Evolutionary conservation across 495 filamentous ascomycete species (phyloP).

Genomic region (Jackrogersella multiformis): DNA sequence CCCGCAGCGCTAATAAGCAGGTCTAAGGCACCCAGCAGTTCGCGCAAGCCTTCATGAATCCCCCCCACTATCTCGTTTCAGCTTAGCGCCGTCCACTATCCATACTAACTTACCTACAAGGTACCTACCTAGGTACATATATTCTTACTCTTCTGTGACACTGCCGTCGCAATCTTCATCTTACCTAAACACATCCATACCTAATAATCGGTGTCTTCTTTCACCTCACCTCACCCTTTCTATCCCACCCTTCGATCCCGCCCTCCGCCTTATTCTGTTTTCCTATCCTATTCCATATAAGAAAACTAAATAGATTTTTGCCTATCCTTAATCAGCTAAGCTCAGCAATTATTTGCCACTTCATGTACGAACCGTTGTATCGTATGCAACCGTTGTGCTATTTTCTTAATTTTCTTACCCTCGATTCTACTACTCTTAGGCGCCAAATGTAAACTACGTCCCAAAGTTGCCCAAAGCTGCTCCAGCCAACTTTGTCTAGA

Average conservation of each 20-base stretch:
- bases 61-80: constrained; percentile 37
- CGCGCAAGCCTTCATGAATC: not conserved
- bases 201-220: constrained; percentile 6
- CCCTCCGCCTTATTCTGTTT: not conserved
- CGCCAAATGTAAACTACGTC: constrained; percentile 33
- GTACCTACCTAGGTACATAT: not conserved
- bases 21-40: constrained; percentile 6
- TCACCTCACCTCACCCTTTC: constrained; percentile 15
- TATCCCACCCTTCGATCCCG: not conserved
- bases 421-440: constrained; percentile 9
- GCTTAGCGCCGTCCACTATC: constrained; percentile 26
- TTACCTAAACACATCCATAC: constrained; percentile 13
- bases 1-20: too few relatives aligned
- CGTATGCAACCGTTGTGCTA: constrained; percentile 12
- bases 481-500: constrained; percentile 3
- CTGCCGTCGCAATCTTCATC: constrained; percentile 28
- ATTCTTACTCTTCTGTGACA: not conserved
- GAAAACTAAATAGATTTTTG: not conserved
- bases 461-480: too few relatives aligned
- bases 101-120: constrained; percentile 9
- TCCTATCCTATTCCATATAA: not conserved
- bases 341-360: constrained; percentile 26
- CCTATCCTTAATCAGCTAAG: constrained; percentile 1
- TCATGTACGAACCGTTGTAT: constrained; percentile 24
- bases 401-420: too few relatives aligned